Percentiles rank a stretch among this genome's conserved stretches.
Conservation (phyloP, 331 rosid species). For the Telfairia occidentalis region DNA sequence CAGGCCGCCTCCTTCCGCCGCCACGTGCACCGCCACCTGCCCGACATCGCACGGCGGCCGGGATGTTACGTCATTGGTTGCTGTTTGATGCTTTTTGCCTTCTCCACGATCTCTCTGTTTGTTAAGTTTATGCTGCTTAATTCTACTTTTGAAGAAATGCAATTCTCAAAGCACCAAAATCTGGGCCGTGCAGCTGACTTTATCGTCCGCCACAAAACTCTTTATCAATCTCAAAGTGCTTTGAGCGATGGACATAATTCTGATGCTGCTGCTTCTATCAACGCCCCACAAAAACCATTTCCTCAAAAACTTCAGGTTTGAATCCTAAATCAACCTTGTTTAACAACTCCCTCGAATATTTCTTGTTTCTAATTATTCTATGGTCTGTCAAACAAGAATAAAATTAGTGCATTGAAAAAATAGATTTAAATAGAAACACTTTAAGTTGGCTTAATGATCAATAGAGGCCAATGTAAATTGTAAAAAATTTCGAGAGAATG, state of each 20-base stretch:
- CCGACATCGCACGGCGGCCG: slow-evolving; percentile 4
- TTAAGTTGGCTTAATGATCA: too few species aligned
- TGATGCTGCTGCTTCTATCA: neutral
- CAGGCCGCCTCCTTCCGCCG: slow-evolving; percentile 14
- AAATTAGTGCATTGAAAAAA: too few species aligned
- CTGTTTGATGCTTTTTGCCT: slow-evolving; percentile 30
- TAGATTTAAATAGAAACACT: too few species aligned
- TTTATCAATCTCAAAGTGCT: neutral
- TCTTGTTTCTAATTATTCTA: too few species aligned
- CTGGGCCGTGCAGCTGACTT: neutral
- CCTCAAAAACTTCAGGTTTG: neutral
- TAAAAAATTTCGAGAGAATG: too few species aligned
- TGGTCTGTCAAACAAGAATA: too few species aligned
- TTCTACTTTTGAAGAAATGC: slow-evolving; percentile 9
- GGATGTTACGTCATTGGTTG: slow-evolving; percentile 18
- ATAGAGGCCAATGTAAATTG: too few species aligned
- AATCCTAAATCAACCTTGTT: too few species aligned
- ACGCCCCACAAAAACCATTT: neutral
- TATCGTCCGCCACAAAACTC: neutral
- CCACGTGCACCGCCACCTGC: slow-evolving; percentile 20
- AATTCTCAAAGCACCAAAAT: neutral
- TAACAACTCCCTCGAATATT: too few species aligned
- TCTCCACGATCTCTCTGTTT: slow-evolving; percentile 17
- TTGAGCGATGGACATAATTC: neutral
- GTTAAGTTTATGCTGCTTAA: slow-evolving; percentile 28